Conservation (phyloP, 495 filamentous ascomycete genomes). For the Neurospora sp. region DNA sequence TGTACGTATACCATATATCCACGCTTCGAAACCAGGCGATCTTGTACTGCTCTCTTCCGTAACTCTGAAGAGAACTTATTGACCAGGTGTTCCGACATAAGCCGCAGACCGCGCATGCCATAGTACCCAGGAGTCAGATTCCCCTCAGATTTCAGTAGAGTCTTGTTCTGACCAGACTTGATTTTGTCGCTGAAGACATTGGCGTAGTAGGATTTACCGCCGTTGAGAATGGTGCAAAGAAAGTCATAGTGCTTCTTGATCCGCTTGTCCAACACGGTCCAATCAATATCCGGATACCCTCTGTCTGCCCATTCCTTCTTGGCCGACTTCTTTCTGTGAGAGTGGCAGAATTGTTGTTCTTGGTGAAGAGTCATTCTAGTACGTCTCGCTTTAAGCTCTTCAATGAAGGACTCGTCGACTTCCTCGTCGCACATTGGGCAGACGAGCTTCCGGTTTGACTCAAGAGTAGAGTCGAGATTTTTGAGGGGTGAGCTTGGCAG, state of each 20-base stretch:
- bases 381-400: slow-evolving; percentile 31
- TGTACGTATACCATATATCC: slow-evolving; percentile 72
- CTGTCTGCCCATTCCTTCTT: slow-evolving; percentile 47
- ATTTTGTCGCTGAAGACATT: slow-evolving; percentile 48
- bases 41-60: slow-evolving; percentile 50
- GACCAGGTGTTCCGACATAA: slow-evolving; percentile 55
- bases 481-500: no score
- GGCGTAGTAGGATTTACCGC: slow-evolving; percentile 51
- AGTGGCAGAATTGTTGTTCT: slow-evolving; percentile 59
- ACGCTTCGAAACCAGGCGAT: slow-evolving; percentile 56
- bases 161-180: slow-evolving; percentile 50
- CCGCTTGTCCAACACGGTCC: slow-evolving; percentile 55
- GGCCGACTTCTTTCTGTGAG: slow-evolving; percentile 53
- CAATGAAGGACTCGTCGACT: slow-evolving; percentile 44
- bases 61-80: slow-evolving; percentile 49
- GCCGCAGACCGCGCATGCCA: slow-evolving; percentile 62
- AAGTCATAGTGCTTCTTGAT: slow-evolving; percentile 44
- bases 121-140: slow-evolving; percentile 68
- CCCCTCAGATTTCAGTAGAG: slow-evolving; percentile 43
- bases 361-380: slow-evolving; percentile 48
- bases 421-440: slow-evolving; percentile 62
- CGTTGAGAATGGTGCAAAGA: slow-evolving; percentile 49
- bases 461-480: no score
- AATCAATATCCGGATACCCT: slow-evolving; percentile 73
- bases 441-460: no score